Evolutionary conservation across 805 yeast species (phyloP), one percentile per base, ranked within the genome.

Genomic region (Peterozyma xylosa): DNA sequence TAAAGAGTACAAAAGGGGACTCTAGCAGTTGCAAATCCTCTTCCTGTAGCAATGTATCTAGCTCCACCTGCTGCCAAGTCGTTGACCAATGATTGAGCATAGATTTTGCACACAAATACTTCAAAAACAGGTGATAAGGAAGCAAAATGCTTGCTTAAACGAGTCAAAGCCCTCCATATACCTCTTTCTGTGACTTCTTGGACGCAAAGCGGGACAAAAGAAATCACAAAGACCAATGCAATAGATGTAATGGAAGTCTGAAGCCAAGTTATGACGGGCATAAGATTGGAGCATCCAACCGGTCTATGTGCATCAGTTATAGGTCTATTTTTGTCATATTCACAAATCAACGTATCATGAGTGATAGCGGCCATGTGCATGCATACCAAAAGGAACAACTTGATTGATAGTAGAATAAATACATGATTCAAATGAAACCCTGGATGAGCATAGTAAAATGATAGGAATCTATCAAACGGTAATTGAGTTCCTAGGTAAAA

Each of bases 391-490:
- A 80, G 63, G 42, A 81, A 78, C 64, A 84, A 64, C 55, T 82
- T 74, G 43, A 85, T 70, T 1, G 93, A 83, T 29, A 82, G 63
- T 49, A 82, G 74, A 57, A 86, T 84, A 53, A 83, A 80, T 45
- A 82, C 78, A 58, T 86, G 85, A 59, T 86, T 86, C 58, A 85
- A 66, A 57, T 86, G 95, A 66, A 86, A 86, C 16, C 95, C 95
- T 1, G 93, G 89, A 55, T 86, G 95, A 1, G 91, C 95, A 58
- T 82, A 86, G 61, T 80, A 86, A 60, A 86, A 85, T 0, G 91
- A 80, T 46, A 85, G 63, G 65, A 86, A 85, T 53, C 93, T 69
- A 56, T 86, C 93, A 48, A 85, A 64, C 2, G 91, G 88, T 33
- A 86, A 65, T 49, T 82, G 87, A 2, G 89, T 80, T 1, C 90